Base-by-base conservation (phyloP, 768 basidiomycete species). In the Pleurotus tuoliensis region DNA sequence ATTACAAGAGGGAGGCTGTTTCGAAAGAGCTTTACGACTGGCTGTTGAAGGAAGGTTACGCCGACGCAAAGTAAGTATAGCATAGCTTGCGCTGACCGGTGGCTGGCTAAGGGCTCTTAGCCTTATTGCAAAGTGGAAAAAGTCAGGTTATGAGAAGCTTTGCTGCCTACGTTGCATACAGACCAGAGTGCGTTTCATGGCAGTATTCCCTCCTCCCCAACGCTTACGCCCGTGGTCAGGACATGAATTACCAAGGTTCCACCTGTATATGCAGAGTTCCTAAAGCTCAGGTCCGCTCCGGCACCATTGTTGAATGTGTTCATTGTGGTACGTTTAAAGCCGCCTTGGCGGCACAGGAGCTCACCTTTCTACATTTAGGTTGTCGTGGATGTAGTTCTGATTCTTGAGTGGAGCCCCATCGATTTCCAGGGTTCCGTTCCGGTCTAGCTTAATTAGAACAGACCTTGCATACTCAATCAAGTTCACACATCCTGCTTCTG, bases 121-220 rank as follows among this genome's bases (percentile, higher is more conserved):
- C 67, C 74, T 98, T 67, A 90, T 99, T 67, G 97, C 97, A 38
- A 99, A 99, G 71, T 99, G 97, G 97, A 98, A 98, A 79, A 99
- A 98, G 74, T 77, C 87, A 11, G 97, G 97, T 4, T 99, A 98
- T 69, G 97, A 98, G 73, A 99, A 98, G 69, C 78, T 99, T 5
- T 99, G 97, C 69, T 99, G 97, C 67, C 73, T 98, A 51, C 80
- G 97, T 45, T 99, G 97, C 71, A 98, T 99, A 56, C 96, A 98
- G 73, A 95, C 94, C 3, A 84, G 83, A 74, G 94, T 89, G 62
- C 49, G 75, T 64, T 51, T 43, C 46, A 38, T 44, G 41, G 41
- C 41, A 16, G 20, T 44, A 11, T 15, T 45, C n/a, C 49, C 11
- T 18, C 34, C 44, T 22, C 16, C 20, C 61, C 40, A 30, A 56